phyloP scores from a whole-genome alignment of 495 filamentous ascomycete species.

The Lichina pygmaea region DNA sequence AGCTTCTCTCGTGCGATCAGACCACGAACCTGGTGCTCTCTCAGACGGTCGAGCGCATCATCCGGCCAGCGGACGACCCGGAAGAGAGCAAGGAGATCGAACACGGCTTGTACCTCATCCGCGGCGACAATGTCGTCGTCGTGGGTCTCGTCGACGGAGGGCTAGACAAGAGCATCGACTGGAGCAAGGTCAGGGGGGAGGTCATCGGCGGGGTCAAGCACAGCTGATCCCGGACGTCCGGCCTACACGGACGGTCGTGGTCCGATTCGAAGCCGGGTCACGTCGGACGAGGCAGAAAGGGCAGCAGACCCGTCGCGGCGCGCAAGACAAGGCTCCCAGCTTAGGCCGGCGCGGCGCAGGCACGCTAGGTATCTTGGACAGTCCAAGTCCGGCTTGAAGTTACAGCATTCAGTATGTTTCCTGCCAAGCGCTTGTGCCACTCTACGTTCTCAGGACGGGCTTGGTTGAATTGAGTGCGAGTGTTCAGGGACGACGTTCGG shows the following conservation, averaged over 20 bases:
- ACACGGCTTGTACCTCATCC: constrained; percentile 73
- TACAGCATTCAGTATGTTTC: no score
- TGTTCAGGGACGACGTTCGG: no score
- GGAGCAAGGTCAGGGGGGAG: constrained; percentile 65
- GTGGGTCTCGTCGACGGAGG: constrained; percentile 76
- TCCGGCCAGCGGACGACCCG: constrained; percentile 54
- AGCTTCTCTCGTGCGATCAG: constrained; percentile 66
- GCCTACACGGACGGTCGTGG: not conserved
- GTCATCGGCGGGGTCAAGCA: constrained; percentile 68
- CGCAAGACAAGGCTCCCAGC: no score
- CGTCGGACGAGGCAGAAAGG: no score
- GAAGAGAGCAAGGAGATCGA: constrained; percentile 58
- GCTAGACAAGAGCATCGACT: constrained; percentile 69
- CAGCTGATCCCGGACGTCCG: constrained; percentile 15
- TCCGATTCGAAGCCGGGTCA: no score
- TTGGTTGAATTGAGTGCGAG: no score
- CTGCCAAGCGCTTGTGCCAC: no score
- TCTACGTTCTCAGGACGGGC: no score
- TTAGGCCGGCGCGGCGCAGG: no score
- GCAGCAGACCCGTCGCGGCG: no score
- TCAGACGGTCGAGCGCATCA: constrained; percentile 68
- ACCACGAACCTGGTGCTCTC: constrained; percentile 77
- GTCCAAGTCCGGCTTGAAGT: no score
- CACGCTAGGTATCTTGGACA: no score
- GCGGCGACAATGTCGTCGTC: constrained; percentile 84